A percentile compares a stretch with the other conserved stretches of the same genome.
Conservation (phyloP, 169 alveolate genomes). For the Cryptosporidium sp. region DNA sequence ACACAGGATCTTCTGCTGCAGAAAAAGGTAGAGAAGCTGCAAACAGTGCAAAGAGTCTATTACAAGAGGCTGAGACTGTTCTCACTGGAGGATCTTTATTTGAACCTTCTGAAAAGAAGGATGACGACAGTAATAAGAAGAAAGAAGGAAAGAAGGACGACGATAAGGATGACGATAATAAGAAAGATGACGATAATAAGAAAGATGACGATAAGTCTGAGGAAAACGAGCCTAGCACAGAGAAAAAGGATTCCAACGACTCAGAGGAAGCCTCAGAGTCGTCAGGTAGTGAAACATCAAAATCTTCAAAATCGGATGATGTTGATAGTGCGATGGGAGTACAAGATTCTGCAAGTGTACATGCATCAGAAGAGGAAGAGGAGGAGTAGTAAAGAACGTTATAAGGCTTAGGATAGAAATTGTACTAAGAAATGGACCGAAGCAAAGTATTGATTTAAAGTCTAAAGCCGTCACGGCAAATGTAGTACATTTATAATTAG, state of each 20-base stretch:
- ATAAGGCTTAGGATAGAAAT: too few relatives aligned
- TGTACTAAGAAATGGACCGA: neutral
- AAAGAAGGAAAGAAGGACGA: neutral
- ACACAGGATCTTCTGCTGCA: neutral
- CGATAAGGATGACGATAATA: constrained; percentile 1
- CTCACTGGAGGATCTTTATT: constrained; percentile 60
- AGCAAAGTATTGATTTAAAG: neutral
- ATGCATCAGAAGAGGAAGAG: constrained; percentile 65
- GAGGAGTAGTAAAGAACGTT: neutral
- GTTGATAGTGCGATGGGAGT: constrained; percentile 11
- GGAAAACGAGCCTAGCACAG: neutral
- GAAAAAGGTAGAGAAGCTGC: constrained; percentile 37
- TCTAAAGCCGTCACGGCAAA: neutral
- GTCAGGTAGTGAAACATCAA: constrained; percentile 8
- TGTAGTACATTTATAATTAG: too few relatives aligned
- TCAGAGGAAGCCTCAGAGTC: constrained; percentile 30
- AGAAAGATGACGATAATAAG: neutral
- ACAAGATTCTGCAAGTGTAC: constrained; percentile 25
- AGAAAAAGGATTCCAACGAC: constrained; percentile 16
- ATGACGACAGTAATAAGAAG: constrained; percentile 2
- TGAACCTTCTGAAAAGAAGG: constrained; percentile 46
- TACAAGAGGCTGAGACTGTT: constrained; percentile 64
- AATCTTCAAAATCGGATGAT: constrained; percentile 2
- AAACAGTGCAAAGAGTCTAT: constrained; percentile 30
- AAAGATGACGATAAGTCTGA: constrained; percentile 3